phyloP scores from a whole-genome alignment of 2,329 filamentous ascomycete species.

The Cladosporium sp. region DNA sequence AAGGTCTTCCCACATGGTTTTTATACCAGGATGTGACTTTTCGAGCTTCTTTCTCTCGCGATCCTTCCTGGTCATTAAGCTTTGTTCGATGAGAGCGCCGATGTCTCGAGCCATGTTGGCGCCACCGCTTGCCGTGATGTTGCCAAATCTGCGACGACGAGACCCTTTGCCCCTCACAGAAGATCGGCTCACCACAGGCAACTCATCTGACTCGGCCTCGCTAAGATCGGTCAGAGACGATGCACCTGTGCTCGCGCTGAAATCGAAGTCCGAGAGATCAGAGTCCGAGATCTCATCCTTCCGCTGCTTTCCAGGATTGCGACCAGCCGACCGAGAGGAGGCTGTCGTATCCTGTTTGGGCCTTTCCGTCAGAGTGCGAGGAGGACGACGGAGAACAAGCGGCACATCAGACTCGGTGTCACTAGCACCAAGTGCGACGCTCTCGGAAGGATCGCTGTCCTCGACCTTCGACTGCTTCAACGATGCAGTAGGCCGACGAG shows the following conservation, averaged over 20 bases:
- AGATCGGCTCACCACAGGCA: neutral
- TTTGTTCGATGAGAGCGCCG: slow-evolving; percentile 15
- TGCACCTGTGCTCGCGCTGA: neutral
- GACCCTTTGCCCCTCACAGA: neutral
- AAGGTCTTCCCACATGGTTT: slow-evolving; percentile 78
- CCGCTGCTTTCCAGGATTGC: neutral
- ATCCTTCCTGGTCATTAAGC: slow-evolving; percentile 24
- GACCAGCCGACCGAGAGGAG: neutral
- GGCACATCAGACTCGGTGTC: slow-evolving; percentile 29
- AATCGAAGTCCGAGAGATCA: neutral
- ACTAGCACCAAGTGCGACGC: slow-evolving; percentile 22
- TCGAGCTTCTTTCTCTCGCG: slow-evolving; percentile 63
- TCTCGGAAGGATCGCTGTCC: slow-evolving; percentile 33
- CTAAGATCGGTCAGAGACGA: neutral
- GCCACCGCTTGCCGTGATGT: slow-evolving; percentile 17
- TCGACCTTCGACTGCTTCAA: slow-evolving; percentile 25
- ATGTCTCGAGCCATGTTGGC: slow-evolving; percentile 16
- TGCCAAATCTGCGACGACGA: slow-evolving; percentile 19
- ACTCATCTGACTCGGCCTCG: slow-evolving; percentile 1
- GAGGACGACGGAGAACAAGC: slow-evolving; percentile 11
- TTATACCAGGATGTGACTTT: slow-evolving; percentile 67
- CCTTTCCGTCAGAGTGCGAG: neutral
- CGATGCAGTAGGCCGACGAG: slow-evolving; percentile 25
- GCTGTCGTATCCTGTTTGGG: neutral
- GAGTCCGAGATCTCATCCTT: neutral